phyloP scores from a whole-genome alignment of 805 yeast species.

The Wickerhamomyces sydowiorum region DNA sequence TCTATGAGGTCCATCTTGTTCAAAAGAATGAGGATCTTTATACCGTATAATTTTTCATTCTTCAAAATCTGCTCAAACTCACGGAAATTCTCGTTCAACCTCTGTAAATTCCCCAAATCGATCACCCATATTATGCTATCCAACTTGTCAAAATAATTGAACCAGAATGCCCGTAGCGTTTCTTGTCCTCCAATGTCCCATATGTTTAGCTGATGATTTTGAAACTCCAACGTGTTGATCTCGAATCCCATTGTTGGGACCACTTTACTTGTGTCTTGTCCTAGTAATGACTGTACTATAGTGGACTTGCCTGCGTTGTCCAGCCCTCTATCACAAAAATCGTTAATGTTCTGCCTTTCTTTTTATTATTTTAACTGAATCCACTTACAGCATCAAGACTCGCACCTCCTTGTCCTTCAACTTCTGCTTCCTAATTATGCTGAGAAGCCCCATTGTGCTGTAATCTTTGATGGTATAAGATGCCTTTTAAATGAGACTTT shows the following conservation, averaged over 20 bases:
- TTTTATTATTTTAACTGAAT: not conserved
- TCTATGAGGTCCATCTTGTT: constrained; percentile 67
- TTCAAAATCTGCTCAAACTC: constrained; percentile 60
- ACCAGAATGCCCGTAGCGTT: constrained; percentile 84
- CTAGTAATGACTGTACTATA: constrained; percentile 53
- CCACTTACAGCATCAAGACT: constrained; percentile 49
- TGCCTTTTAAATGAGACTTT: too few species aligned
- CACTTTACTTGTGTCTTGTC: constrained; percentile 45
- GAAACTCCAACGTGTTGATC: constrained; percentile 51
- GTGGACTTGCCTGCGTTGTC: constrained; percentile 94
- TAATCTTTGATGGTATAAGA: too few species aligned
- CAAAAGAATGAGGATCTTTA: constrained; percentile 59
- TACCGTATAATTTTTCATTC: constrained; percentile 59
- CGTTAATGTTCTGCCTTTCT: not conserved
- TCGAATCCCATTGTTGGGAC: constrained; percentile 91
- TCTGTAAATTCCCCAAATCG: constrained; percentile 53
- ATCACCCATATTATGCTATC: constrained; percentile 84
- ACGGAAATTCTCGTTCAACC: constrained; percentile 56
- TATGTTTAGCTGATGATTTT: constrained; percentile 39
- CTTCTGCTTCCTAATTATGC: constrained; percentile 78
- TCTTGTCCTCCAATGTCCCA: constrained; percentile 95
- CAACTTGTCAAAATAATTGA: constrained; percentile 78
- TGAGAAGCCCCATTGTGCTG: constrained; percentile 73
- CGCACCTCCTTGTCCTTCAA: constrained; percentile 73
- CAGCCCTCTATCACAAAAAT: constrained; percentile 43